phyloP scores from a whole-genome alignment of 2,329 filamentous ascomycete species.

The Aspergillus sp. region DNA sequence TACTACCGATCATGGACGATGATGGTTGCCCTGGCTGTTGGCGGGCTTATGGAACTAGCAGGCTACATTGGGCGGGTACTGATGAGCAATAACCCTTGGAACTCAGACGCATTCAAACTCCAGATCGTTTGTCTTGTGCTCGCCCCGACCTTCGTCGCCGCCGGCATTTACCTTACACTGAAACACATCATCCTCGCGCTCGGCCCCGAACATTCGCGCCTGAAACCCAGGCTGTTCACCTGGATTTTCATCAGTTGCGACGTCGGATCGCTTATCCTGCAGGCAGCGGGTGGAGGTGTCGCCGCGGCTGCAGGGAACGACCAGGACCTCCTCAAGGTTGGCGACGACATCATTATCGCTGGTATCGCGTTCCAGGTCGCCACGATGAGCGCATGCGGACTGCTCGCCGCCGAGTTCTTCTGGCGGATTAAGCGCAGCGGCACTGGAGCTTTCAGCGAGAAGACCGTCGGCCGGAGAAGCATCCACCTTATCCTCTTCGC shows the following conservation, averaged over 20 bases:
- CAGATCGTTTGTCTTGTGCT: constrained; percentile 59
- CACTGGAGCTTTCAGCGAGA: constrained; percentile 27
- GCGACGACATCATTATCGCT: constrained; percentile 58
- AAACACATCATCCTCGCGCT: constrained; percentile 59
- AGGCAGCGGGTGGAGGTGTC: constrained; percentile 59
- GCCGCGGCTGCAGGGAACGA: constrained; percentile 52
- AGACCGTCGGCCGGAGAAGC: constrained; percentile 20
- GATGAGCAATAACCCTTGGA: constrained; percentile 55
- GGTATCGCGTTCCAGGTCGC: constrained; percentile 60
- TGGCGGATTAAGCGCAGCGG: constrained; percentile 32
- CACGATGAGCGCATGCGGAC: constrained; percentile 44
- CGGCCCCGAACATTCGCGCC: constrained; percentile 49
- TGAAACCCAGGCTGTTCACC: constrained; percentile 54
- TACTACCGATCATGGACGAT: constrained; percentile 58
- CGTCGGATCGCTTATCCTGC: constrained; percentile 57
- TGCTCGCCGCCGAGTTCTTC: constrained; percentile 47
- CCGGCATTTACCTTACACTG: constrained; percentile 57
- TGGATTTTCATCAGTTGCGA: constrained; percentile 63
- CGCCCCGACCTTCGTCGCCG: constrained; percentile 56
- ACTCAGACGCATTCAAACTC: constrained; percentile 50
- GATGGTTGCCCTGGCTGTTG: constrained; percentile 50
- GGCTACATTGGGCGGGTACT: constrained; percentile 59
- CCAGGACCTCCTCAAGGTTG: constrained; percentile 42
- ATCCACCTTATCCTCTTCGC: constrained; percentile 29
- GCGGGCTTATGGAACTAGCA: constrained; percentile 52